phyloP scores from a whole-genome alignment of 306 rosid genomes.

The Gynostemma pentaphyllum region DNA sequence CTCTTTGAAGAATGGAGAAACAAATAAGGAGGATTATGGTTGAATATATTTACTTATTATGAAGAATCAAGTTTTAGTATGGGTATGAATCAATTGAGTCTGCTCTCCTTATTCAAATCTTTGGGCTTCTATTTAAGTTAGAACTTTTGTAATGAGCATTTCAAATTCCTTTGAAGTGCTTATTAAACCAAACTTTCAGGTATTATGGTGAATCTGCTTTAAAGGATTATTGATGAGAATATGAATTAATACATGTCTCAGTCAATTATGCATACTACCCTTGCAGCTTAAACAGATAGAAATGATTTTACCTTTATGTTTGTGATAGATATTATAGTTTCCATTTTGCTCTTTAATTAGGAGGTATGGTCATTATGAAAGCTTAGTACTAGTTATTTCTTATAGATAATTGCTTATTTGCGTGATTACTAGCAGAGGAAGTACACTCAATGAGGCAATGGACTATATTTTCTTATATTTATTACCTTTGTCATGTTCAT shows the following conservation, averaged over 20 bases:
- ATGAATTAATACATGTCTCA: background rate
- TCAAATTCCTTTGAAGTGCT: background rate
- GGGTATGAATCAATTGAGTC: background rate
- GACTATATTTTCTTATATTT: slow-evolving; percentile 7
- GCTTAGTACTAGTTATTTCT: background rate
- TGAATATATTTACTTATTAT: background rate
- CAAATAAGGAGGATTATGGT: background rate
- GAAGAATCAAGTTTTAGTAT: background rate
- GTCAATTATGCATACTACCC: background rate
- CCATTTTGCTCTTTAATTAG: background rate
- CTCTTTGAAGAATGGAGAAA: background rate
- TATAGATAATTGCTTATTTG: background rate
- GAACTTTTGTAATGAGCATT: background rate
- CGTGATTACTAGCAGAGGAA: background rate
- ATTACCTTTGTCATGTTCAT: slow-evolving; percentile 19
- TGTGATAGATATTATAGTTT: background rate
- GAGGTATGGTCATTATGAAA: background rate
- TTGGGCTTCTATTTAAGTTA: background rate
- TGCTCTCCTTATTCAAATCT: background rate
- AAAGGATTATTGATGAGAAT: background rate
- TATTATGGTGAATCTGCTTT: background rate
- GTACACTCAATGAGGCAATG: background rate
- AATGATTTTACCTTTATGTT: background rate
- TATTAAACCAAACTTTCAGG: background rate
- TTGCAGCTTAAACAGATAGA: background rate